Base-by-base conservation (phyloP, 441 rosid species). In the Populus hybrid region DNA sequence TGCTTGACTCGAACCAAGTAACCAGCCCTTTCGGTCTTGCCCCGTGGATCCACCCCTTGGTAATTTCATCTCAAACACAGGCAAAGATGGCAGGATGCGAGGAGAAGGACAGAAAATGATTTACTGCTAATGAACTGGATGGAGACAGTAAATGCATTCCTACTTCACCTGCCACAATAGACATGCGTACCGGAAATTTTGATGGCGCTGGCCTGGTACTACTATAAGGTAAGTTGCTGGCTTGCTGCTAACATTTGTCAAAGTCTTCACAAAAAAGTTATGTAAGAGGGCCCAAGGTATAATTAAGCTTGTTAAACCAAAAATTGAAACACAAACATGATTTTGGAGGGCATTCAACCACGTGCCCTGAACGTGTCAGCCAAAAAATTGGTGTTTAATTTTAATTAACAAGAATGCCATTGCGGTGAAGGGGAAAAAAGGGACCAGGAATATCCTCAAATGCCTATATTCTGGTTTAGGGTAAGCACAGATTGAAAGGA, bases 401-500 rank as follows among this genome's bases (percentile, higher is more conserved):
- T 14, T 9, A 16, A 80, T 53, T 83, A 78, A 80, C 83, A 53
- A 59, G 69, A 83, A 40, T 74, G 81, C 81, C 87, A 79, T 81
- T 74, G 24, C 24, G 21, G 53, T 8, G 69, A 3, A 10, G 11
- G 21, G 7, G 2, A 12, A 38, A 29, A 28, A 16, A 9, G 20
- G 33, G 71, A 21, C 2, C 0, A 33, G 53, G 78, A 75, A 83
- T 78, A 77, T 83, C 76, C 82, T 28, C 24, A 26, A 21, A 29
- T 26, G 50, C 45, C 67, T 68, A 38, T 72, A 64, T 77, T 70
- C 84, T 69, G 20, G 71, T 71, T 78, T 65, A 73, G 80, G 78
- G 64, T 68, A 73, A 75, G 31, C 29, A 26, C n/a, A 36, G 20
- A 53, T 2, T 14, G 24, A 9, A 35, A 2, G 21, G 9, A 5